Base-by-base conservation (phyloP, 805 yeast genomes). In the Metschnikowia kofuensis region DNA sequence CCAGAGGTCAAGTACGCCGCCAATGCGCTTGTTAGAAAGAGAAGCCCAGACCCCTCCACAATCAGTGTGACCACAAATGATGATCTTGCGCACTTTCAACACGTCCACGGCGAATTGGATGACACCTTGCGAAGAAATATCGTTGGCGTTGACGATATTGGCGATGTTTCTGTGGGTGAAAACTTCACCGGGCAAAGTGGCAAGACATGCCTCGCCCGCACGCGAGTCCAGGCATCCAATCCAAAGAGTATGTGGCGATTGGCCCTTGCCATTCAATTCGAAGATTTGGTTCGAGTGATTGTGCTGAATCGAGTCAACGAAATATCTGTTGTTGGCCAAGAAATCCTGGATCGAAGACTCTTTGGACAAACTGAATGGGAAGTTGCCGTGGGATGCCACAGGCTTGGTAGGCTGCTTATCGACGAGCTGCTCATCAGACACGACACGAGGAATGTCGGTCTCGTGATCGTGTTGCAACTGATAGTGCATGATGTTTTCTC, bases 341-440 rank as follows among this genome's bases (percentile, higher is more conserved):
- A 49, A 57, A 38, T 57, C 60, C 35, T 42, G 52, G 31, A 57
- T 32, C 14, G 59, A 46, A 30, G 55, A 51, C 35, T 57, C 70
- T 59, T 74, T 77, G 29, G 69, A 67, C 42, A 83, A 67, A 1
- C 74, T 68, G 61, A 80, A 80, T 5, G 78, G 78, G 48, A 66
- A 67, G 57, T 70, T 66, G 36, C 32, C 35, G 49, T 56, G 59
- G 34, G 49, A 51, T 14, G 52, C 45, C 38, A 15, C 51, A 14
- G 59, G 57, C 44, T 55, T 55, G 27, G 42, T 35, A 12, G 56
- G 56, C 35, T 46, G 35, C 35, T 32, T 36, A 12, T 40, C 48
- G 14, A 8, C 41, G n/a, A 30, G 40, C 31, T 42, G 39, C 14
- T 42, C 46, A 16, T 46, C 48, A 31, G 39, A 35, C 26, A 37